A percentile compares a stretch with the other conserved stretches of the same genome.
phyloP scores from a whole-genome alignment of 345 rosid species.

The Triadica sebifera region DNA sequence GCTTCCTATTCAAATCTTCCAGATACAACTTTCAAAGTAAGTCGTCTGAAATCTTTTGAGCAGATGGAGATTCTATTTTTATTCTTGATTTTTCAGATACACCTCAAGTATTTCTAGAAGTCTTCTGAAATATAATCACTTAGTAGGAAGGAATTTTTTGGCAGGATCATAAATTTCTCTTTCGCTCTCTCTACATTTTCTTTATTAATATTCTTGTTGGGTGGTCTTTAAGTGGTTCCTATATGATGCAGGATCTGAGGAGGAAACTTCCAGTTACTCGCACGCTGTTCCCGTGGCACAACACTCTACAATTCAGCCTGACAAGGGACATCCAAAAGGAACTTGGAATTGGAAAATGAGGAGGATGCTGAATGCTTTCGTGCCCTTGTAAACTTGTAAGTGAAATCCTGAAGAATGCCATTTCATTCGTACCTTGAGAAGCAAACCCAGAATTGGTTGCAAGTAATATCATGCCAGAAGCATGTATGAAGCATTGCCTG shows the following conservation, averaged over 20 bases:
- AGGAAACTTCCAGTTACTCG: constrained; percentile 97
- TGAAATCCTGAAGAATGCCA: background rate
- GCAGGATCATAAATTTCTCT: too few species aligned
- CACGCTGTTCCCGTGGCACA: constrained; percentile 92
- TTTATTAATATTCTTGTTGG: background rate
- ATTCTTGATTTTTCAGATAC: background rate
- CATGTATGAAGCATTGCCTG: background rate
- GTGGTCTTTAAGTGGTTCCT: background rate
- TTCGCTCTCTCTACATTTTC: background rate
- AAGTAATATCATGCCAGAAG: background rate
- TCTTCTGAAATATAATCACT: background rate
- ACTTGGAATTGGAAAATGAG: constrained; percentile 76
- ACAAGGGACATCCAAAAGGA: constrained; percentile 90
- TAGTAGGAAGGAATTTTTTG: background rate
- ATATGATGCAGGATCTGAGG: constrained; percentile 70
- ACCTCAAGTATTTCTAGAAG: background rate
- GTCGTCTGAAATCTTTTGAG: background rate
- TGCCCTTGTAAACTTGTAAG: constrained; percentile 8
- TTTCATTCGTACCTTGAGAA: background rate
- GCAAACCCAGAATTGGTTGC: background rate
- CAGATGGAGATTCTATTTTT: background rate
- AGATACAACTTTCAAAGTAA: constrained; percentile 89
- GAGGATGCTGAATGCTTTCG: background rate
- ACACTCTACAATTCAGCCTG: constrained; percentile 81
- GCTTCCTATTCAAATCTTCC: constrained; percentile 89